These are phyloP conservation scores for Linnemannia elongata DNA, from an alignment of 192 early-diverging fungal species.

Conservation along the genomic window DNA sequence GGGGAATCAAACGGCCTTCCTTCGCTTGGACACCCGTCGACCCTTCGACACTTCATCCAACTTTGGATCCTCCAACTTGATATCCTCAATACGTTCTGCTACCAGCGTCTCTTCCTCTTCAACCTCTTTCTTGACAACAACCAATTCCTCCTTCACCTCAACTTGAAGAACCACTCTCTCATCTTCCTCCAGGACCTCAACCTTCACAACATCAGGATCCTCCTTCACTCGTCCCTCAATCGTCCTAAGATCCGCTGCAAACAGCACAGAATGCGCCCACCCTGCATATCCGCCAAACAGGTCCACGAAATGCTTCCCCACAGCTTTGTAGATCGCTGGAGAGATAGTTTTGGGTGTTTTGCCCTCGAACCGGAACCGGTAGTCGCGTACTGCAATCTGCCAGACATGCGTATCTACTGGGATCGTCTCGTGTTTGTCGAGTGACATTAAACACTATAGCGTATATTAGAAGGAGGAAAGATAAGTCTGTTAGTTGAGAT, in stretches of 20 bases:
- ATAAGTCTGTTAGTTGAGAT: not conserved
- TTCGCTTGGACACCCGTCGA: slow-evolving; percentile 28
- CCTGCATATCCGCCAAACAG: slow-evolving; percentile 88
- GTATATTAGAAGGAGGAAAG: not conserved
- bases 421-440: slow-evolving; percentile 85
- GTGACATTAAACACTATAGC: slow-evolving; percentile 81
- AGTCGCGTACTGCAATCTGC: slow-evolving; percentile 91
- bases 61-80: slow-evolving; percentile 25
- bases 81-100: not conserved
- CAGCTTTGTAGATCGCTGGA: slow-evolving; percentile 72
- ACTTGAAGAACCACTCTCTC: not conserved
- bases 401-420: slow-evolving; percentile 98
- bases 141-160: not conserved
- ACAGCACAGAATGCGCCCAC: slow-evolving; percentile 81
- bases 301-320: slow-evolving; percentile 78
- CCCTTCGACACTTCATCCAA: not conserved
- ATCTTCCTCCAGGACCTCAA: not conserved
- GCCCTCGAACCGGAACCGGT: slow-evolving; percentile 66
- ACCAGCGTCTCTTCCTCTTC: not conserved
- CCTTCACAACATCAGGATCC: slow-evolving; percentile 5
- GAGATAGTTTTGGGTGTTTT: slow-evolving; percentile 74
- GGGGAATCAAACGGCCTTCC: not conserved
- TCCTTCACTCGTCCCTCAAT: slow-evolving; percentile 58
- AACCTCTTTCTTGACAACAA: not conserved
- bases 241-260: slow-evolving; percentile 58